These are phyloP conservation scores for Mycena chlorophos DNA, from an alignment of 768 basidiomycete genomes.

Conservation along the genomic window DNA sequence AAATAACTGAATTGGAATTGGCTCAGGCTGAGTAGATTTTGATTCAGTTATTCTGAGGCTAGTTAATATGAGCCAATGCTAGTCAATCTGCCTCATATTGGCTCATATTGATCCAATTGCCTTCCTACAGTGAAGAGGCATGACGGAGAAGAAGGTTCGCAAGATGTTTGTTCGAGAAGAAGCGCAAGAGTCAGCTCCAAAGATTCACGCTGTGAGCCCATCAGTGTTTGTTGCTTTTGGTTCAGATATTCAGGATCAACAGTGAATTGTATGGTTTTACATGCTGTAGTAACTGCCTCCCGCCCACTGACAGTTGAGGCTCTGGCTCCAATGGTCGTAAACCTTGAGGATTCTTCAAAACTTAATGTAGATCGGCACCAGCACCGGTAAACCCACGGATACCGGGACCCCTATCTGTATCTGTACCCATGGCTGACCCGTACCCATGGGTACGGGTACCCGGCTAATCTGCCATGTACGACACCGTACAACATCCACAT, in stretches of 20 bases:
- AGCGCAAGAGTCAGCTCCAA: not conserved
- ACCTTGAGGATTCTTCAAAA: not conserved
- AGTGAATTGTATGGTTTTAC: not conserved
- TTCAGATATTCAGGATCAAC: not conserved
- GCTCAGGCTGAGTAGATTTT: not conserved
- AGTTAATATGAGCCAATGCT: not conserved
- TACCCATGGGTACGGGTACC: too few relatives aligned
- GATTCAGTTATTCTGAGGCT: not conserved
- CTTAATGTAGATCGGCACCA: not conserved
- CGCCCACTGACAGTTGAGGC: not conserved
- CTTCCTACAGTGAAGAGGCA: not conserved
- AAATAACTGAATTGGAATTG: not conserved
- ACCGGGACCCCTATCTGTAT: too few relatives aligned
- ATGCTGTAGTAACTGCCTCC: too few relatives aligned
- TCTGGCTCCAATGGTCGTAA: constrained; percentile 4
- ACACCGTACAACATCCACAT: constrained; percentile 2
- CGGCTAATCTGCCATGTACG: too few relatives aligned
- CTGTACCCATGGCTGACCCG: too few relatives aligned
- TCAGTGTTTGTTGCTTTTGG: not conserved
- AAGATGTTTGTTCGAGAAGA: not conserved
- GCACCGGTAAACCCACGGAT: not conserved
- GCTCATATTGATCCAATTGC: not conserved
- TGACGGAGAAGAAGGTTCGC: not conserved
- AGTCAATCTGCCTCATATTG: not conserved
- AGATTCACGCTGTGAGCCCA: not conserved